phyloP scores from a whole-genome alignment of 2,329 filamentous ascomycete species.

The Alternaria postmessia region DNA sequence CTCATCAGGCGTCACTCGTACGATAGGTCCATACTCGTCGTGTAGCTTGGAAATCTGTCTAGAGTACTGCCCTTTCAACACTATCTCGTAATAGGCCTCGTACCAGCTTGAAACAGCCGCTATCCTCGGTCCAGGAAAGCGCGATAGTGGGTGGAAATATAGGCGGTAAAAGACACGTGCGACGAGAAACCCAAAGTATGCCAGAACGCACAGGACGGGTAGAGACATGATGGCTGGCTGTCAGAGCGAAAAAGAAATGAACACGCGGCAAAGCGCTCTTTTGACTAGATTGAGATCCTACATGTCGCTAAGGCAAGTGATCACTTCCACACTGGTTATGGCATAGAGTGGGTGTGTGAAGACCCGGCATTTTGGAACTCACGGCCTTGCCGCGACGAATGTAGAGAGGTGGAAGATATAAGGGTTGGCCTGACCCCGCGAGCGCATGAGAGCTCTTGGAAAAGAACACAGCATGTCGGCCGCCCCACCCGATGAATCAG shows the following conservation, averaged over 20 bases:
- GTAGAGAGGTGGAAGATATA: slow-evolving; percentile 9
- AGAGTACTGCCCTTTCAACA: slow-evolving; percentile 43
- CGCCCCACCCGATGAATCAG: slow-evolving; percentile 10
- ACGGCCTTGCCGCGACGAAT: slow-evolving; percentile 1
- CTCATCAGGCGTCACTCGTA: slow-evolving; percentile 55
- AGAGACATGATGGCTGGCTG: slow-evolving; percentile 18
- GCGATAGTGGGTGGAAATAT: slow-evolving; percentile 56
- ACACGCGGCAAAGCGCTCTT: neutral
- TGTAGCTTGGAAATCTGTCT: slow-evolving; percentile 42
- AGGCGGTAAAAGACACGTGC: slow-evolving; percentile 49
- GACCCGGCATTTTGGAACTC: slow-evolving; percentile 6
- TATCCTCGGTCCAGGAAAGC: slow-evolving; percentile 54
- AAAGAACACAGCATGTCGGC: slow-evolving; percentile 18
- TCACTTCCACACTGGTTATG: neutral
- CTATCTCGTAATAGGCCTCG: slow-evolving; percentile 48
- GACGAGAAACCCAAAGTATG: slow-evolving; percentile 25
- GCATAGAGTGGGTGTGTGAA: slow-evolving; percentile 1
- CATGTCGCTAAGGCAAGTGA: slow-evolving; percentile 4
- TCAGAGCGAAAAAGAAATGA: neutral
- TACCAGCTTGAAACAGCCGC: slow-evolving; percentile 46
- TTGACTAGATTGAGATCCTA: slow-evolving; percentile 2
- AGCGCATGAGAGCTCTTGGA: slow-evolving; percentile 4
- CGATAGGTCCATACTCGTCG: slow-evolving; percentile 49
- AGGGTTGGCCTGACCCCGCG: slow-evolving; percentile 3
- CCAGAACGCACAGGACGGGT: slow-evolving; percentile 18